Conservation (phyloP, 768 basidiomycete species). For the Cantharellus anzutake region DNA sequence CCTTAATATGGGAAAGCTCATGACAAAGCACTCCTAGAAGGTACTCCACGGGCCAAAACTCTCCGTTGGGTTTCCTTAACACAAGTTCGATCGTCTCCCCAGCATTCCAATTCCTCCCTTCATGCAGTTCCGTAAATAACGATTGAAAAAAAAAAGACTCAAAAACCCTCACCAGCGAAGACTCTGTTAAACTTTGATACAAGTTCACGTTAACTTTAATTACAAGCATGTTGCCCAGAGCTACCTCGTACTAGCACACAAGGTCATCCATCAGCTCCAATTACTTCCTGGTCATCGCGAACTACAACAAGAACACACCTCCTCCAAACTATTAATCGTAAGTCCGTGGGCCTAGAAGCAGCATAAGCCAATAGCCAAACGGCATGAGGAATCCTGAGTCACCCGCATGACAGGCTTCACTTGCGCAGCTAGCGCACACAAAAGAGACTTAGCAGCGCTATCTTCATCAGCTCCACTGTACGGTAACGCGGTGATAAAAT, state of each 20-base stretch:
- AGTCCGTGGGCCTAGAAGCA: slow-evolving; percentile 15
- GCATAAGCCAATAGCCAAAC: background rate
- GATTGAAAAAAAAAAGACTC: background rate
- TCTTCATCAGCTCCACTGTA: slow-evolving; percentile 32
- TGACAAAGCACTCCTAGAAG: slow-evolving; percentile 67
- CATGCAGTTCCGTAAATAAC: background rate
- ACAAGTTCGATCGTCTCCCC: slow-evolving; percentile 74
- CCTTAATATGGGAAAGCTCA: slow-evolving; percentile 75
- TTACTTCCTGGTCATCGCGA: background rate
- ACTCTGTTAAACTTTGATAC: slow-evolving; percentile 4
- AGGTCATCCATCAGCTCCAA: too few species aligned
- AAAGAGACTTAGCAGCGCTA: slow-evolving; percentile 34
- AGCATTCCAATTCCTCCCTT: slow-evolving; percentile 65
- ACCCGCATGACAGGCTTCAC: slow-evolving; percentile 59
- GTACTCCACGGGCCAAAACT: slow-evolving; percentile 43
- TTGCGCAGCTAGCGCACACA: slow-evolving; percentile 67
- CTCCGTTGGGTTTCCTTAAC: slow-evolving; percentile 38
- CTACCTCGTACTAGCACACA: slow-evolving; percentile 4
- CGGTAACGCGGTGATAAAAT: slow-evolving; percentile 51
- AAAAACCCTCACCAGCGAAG: background rate
- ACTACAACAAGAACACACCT: slow-evolving; percentile 26
- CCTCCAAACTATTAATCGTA: slow-evolving; percentile 58
- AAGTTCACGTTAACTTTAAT: background rate
- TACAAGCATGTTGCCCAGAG: background rate
- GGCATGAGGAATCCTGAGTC: slow-evolving; percentile 24